Conservation (phyloP, 2,329 filamentous ascomycete species). For the Ascochyta clinopodiicola region DNA sequence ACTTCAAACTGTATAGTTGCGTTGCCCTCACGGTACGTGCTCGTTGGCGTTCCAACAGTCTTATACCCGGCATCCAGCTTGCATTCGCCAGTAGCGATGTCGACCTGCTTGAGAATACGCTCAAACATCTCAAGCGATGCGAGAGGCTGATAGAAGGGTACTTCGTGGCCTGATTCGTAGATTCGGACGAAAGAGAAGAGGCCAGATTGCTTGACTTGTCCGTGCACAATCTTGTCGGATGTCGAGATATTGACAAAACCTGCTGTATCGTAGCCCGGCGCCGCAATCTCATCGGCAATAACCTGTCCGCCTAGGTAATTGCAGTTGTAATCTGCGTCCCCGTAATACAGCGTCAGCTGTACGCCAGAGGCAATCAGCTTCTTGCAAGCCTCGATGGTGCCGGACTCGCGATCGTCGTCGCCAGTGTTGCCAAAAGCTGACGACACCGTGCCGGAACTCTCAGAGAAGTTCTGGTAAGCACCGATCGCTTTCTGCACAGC, state of each 20-base stretch:
- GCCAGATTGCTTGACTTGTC: slow-evolving; percentile 60
- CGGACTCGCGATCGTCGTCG: slow-evolving; percentile 56
- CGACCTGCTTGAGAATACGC: slow-evolving; percentile 55
- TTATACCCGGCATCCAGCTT: slow-evolving; percentile 36
- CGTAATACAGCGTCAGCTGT: slow-evolving; percentile 53
- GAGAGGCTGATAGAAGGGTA: slow-evolving; percentile 63
- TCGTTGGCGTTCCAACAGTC: slow-evolving; percentile 45
- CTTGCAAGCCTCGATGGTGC: slow-evolving; percentile 51
- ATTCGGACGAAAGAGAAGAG: slow-evolving; percentile 60
- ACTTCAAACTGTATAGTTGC: slow-evolving; percentile 55
- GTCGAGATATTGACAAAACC: slow-evolving; percentile 58
- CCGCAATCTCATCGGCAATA: slow-evolving; percentile 50
- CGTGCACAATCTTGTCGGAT: slow-evolving; percentile 57
- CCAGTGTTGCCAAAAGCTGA: slow-evolving; percentile 56
- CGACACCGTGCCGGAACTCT: slow-evolving; percentile 52
- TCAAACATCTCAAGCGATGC: slow-evolving; percentile 58
- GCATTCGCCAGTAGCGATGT: slow-evolving; percentile 58
- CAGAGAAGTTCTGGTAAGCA: slow-evolving; percentile 65
- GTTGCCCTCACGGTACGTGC: slow-evolving; percentile 53
- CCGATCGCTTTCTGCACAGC: slow-evolving; percentile 65
- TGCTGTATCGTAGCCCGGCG: slow-evolving; percentile 51
- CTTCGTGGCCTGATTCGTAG: slow-evolving; percentile 58
- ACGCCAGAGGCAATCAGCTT: slow-evolving; percentile 51
- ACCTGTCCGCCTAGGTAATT: slow-evolving; percentile 56
- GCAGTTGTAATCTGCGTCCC: slow-evolving; percentile 59